Conservation (phyloP, 2,329 filamentous ascomycete genomes). For the Sporothrix mexicana region DNA sequence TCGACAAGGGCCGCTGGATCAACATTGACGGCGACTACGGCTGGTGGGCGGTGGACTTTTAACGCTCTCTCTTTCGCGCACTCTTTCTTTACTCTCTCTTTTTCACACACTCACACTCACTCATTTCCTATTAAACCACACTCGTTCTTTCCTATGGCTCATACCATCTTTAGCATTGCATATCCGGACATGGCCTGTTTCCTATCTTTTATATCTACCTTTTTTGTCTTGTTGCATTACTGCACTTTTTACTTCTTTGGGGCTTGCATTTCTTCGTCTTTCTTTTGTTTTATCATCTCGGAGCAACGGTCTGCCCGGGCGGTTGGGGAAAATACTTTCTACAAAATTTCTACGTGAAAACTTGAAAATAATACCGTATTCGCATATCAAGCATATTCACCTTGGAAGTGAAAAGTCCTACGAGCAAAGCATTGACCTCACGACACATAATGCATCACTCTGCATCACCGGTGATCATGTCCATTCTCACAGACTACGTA, state of each 20-base stretch:
- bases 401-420: not conserved
- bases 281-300: not conserved
- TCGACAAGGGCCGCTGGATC: conserved; percentile 67
- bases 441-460: not conserved
- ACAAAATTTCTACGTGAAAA: not conserved
- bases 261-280: not conserved
- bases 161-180: conserved; percentile 23
- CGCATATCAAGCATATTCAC: not conserved
- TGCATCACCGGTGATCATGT: not conserved
- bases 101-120: not conserved
- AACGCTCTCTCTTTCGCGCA: not conserved
- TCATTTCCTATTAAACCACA: not conserved
- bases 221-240: not conserved
- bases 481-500: not conserved
- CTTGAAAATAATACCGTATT: too few relatives aligned
- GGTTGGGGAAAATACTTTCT: not conserved
- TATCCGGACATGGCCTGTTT: not conserved
- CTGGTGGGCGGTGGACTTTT: conserved; percentile 52
- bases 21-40: conserved; percentile 77
- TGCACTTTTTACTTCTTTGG: not conserved
- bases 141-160: not conserved
- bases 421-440: not conserved
- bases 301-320: conserved; percentile 5
- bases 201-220: too few relatives aligned
- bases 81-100: not conserved